Conservation (phyloP, 345 rosid genomes). For the Hirschfeldia incana region DNA sequence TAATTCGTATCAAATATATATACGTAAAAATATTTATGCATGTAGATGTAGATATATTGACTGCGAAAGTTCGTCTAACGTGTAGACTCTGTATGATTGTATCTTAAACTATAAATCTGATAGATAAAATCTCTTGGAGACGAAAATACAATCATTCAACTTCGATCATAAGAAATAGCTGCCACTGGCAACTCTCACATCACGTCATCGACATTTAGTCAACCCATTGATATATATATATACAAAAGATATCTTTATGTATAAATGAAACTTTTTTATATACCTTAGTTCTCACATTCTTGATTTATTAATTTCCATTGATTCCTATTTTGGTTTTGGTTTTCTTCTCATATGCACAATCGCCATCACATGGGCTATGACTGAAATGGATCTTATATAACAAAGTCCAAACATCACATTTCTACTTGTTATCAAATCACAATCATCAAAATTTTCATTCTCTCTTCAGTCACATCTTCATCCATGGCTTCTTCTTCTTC, state of each 20-base stretch:
- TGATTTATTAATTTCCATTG: not conserved
- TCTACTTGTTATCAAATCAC: not conserved
- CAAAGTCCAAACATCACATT: conserved; percentile 14
- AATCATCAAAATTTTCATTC: conserved; percentile 12
- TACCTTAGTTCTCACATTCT: conserved; percentile 29
- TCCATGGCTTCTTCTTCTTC: conserved; percentile 36
- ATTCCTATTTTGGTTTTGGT: conserved; percentile 8
- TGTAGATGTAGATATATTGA: conserved; percentile 23
- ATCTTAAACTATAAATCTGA: not conserved
- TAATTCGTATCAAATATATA: not conserved
- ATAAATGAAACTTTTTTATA: conserved; percentile 15
- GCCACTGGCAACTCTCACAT: conserved; percentile 27
- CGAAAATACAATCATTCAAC: conserved; percentile 32
- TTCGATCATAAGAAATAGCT: conserved; percentile 45
- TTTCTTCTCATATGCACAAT: conserved; percentile 30
- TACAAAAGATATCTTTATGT: not conserved
- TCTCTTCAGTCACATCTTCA: conserved; percentile 21
- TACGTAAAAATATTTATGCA: not conserved
- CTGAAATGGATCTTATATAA: conserved; percentile 32
- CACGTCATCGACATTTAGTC: conserved; percentile 32
- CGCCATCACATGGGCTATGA: conserved; percentile 42
- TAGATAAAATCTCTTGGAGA: not conserved
- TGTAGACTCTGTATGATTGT: not conserved
- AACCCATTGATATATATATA: conserved; percentile 17
- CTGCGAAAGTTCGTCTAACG: not conserved